A percentile compares a stretch with the other conserved stretches of the same genome.
phyloP scores from a whole-genome alignment of 2,329 filamentous ascomycete species.

The Arthrobotrys sinensis region DNA sequence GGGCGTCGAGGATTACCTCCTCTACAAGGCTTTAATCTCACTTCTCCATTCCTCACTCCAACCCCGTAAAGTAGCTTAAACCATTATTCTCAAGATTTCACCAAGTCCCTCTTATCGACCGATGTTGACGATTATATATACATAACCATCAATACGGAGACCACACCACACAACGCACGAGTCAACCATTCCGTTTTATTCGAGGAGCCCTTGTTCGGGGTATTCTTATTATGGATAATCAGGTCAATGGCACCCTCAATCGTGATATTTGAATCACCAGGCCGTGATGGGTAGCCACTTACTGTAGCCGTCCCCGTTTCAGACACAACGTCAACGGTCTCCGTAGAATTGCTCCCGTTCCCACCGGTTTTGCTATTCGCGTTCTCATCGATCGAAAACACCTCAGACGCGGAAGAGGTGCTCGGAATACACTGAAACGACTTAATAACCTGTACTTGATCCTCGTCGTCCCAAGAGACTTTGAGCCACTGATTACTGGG shows the following conservation, averaged over 20 bases:
- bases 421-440: constrained; percentile 40
- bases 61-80: too few relatives aligned
- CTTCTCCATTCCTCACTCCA: too few relatives aligned
- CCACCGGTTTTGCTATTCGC: background rate
- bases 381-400: constrained; percentile 4
- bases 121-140: background rate
- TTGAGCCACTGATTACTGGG: constrained; percentile 28
- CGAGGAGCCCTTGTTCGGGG: background rate
- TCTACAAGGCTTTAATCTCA: too few relatives aligned
- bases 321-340: background rate
- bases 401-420: constrained; percentile 15
- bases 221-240: constrained; percentile 19
- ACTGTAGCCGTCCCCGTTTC: background rate
- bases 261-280: background rate
- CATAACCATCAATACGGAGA: constrained; percentile 5
- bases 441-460: constrained; percentile 16
- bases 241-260: constrained; percentile 24
- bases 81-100: too few relatives aligned
- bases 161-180: background rate
- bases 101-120: too few relatives aligned
- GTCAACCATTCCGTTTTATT: background rate
- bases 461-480: constrained; percentile 17
- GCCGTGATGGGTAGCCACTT: background rate
- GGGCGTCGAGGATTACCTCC: too few relatives aligned
- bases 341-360: background rate